Percentiles rank a stretch among this genome's conserved stretches.
Evolutionary conservation across 768 basidiomycete species (phyloP).

Genomic region (Tylopilus sp.): DNA sequence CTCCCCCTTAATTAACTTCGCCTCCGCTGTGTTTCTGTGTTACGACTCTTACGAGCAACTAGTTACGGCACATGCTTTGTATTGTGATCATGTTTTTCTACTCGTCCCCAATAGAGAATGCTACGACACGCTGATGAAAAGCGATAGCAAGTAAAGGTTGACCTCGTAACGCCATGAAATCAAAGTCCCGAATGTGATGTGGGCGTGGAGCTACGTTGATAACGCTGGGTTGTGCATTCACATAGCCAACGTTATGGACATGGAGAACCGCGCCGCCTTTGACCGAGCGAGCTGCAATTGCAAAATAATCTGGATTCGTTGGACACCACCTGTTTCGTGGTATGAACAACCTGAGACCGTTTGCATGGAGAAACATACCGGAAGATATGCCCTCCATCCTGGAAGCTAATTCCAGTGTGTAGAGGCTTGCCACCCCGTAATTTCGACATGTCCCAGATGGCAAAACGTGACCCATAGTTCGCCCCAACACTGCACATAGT

Average conservation of each 20-base stretch:
- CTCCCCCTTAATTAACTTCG: too few relatives aligned
- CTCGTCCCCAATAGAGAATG: conserved; percentile 67
- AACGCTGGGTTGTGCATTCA: conserved; percentile 59
- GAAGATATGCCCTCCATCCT: conserved; percentile 66
- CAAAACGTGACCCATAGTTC: conserved; percentile 66
- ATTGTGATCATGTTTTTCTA: conserved; percentile 24
- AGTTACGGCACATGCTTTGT: conserved; percentile 22
- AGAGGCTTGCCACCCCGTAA: conserved; percentile 72
- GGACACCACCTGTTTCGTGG: conserved; percentile 66
- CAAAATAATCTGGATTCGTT: conserved; percentile 74
- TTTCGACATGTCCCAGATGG: conserved; percentile 73
- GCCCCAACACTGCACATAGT: conserved; percentile 59
- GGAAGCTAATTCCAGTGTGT: conserved; percentile 57
- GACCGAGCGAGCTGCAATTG: conserved; percentile 60
- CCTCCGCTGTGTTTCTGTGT: neutral
- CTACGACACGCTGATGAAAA: conserved; percentile 52
- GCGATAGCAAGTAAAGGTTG: conserved; percentile 69
- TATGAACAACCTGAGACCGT: neutral
- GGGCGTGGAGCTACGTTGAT: conserved; percentile 60
- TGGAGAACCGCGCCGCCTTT: conserved; percentile 64
- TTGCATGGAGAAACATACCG: conserved; percentile 40
- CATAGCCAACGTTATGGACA: conserved; percentile 63
- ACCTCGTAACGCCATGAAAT: conserved; percentile 61
- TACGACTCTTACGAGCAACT: conserved; percentile 7
- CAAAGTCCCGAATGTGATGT: conserved; percentile 67